Base-by-base conservation (phyloP, 768 basidiomycete species). In the Pilatotrama ljubarskyi region DNA sequence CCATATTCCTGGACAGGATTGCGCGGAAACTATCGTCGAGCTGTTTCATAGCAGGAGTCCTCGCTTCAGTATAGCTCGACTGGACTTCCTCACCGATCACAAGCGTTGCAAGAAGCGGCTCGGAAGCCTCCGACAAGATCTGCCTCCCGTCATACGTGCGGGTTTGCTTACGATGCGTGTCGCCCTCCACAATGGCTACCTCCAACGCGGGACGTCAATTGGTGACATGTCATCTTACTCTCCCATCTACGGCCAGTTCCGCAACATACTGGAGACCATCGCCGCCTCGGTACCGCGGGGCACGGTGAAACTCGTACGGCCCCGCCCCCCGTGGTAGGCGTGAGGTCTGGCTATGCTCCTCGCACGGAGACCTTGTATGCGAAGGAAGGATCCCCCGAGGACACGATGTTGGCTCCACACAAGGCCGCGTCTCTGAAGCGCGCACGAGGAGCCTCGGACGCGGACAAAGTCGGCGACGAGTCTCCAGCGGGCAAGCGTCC, bases 381-480 rank as follows among this genome's bases (percentile, higher is more conserved):
- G 35, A 38, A 50, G 36, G 22, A 20, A 35, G 35, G 37, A 7
- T n/a, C 18, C 11, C 49, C 49, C 15, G 35, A 50, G 49, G 49
- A 50, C 49, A 20, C 5, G 8, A 38, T 37, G 35, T 18, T 50
- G 49, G 35, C 49, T 37, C 49, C 49, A 36, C 49, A 50, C 49
- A 50, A 50, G 36, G 36, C 36, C 20, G 35, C n/a, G 35, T 37
- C 36, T 24, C 6, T 50, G 10, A 50, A 50, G 49, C 49, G 35
- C 49, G 18, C 36, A 10, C 49, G 49, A 50, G 49, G 49, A 15
- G 10, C 36, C n/a, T 50, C 49, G 49, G 49, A 50, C 49, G 49
- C 35, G 3, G 49, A 24, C 35, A 13, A 36, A 37, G 49, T 38
- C 35, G 35, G 22, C 49, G 49, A 37, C 10, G 14, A 49, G 29